Evolutionary conservation across 805 yeast species (phyloP), one percentile per base, ranked within the genome.

Genomic region (Cyberlindnera veronae): DNA sequence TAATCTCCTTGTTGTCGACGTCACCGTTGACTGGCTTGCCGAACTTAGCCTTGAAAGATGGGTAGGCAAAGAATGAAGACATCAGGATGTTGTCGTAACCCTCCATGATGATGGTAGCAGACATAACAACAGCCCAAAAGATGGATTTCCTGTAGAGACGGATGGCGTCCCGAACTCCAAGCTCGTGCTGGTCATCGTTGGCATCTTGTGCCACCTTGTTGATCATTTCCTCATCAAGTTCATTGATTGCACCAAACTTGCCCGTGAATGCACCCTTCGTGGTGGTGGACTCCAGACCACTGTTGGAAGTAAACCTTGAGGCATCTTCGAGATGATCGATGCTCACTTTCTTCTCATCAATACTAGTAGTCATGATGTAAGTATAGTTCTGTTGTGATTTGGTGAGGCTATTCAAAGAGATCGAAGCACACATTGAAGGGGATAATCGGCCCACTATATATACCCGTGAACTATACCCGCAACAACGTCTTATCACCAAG

Each of bases 1-100:
- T 59, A 16, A 72, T 49, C 34, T 63, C 63, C 44, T 60, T 66
- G 22, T 49, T 43, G 13, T 48, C 54, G 2, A 40, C 52, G 24
- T 54, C 58, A 16, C 45, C 45, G n/a, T 40, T 17, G 15, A 50
- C 50, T 6, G 56, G 58, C 49, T 53, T 55, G 3, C 55, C 55
- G 32, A 31, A 51, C 30, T 44, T 42, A 16, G 40, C 22, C 18
- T 38, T 42, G 40, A 53, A 53, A 9, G 46, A 34, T 12, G 55
- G 57, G 31, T 50, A 53, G n/a, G 57, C 54, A 27, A 39, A 53
- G 42, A 53, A 50, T 16, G 48, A 42, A 12, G 45, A 32, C 41
- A 53, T 46, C 22, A 53, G 36, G 32, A 36, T 45, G 31, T 41
- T 45, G 28, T 53, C 57, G 22, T 49, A 53, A 22, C 57, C 57